Percentiles rank a stretch among this genome's conserved stretches.
phyloP scores from a whole-genome alignment of 139 green algal genomes.

The Desmodesmus armatus region DNA sequence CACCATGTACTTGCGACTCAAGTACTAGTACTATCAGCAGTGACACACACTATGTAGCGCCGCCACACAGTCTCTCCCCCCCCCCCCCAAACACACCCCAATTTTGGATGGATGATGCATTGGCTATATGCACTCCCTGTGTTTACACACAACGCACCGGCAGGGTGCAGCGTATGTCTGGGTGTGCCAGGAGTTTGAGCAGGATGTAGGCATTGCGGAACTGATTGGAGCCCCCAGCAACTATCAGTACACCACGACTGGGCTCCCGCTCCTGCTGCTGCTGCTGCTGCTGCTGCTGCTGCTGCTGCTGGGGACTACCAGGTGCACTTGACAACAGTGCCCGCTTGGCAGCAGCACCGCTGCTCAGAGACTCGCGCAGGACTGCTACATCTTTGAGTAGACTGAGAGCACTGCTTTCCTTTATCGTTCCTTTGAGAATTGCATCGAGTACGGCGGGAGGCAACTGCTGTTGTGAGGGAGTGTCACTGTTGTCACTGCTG shows the following conservation, averaged over 20 bases:
- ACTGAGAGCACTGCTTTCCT: not conserved
- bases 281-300: conserved; percentile 14
- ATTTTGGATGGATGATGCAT: no score
- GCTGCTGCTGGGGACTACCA: not conserved
- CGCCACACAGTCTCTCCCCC: no score
- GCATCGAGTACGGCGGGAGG: not conserved
- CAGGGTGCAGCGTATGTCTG: conserved; percentile 1
- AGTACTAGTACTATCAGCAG: no score
- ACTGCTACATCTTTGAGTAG: conserved; percentile 2
- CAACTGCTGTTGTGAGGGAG: no score
- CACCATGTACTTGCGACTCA: no score
- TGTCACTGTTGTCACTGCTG: no score
- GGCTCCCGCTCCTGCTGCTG: not conserved
- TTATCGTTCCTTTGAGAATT: not conserved
- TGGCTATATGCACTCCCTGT: no score
- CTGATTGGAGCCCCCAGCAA: conserved; percentile 25
- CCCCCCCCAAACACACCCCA: no score
- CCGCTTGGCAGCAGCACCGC: conserved; percentile 1
- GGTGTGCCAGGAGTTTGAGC: conserved; percentile 15
- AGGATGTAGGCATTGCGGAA: conserved; percentile 35
- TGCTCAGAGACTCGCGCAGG: not conserved
- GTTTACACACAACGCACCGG: no score
- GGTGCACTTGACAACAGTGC: not conserved
- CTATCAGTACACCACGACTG: conserved; percentile 16
- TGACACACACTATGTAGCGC: no score